These are phyloP conservation scores for Aurifilum marmelostoma DNA, from an alignment of 2,329 filamentous ascomycete genomes.

Conservation along the genomic window DNA sequence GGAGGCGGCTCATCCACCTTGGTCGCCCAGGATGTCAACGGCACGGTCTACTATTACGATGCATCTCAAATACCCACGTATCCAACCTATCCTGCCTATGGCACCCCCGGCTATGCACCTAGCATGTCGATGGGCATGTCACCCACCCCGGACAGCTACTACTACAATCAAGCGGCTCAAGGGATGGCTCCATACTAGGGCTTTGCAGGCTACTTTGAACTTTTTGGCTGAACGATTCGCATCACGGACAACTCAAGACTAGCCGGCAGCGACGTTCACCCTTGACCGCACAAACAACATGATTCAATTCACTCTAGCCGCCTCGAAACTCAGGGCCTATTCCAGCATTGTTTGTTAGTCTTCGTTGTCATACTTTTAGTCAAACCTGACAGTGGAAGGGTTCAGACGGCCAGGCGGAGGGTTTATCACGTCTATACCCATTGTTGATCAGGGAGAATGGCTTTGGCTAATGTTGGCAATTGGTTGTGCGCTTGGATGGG, in stretches of 20 bases:
- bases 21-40: constrained; percentile 86
- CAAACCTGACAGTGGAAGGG: neutral
- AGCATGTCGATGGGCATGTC: constrained; percentile 73
- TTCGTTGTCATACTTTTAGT: neutral
- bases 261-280: neutral
- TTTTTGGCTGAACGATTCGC: neutral
- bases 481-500: neutral
- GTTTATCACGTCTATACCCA: neutral
- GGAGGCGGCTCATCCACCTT: constrained; percentile 59
- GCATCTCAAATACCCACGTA: constrained; percentile 69
- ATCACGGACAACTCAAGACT: neutral
- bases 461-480: neutral
- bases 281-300: neutral
- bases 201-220: constrained; percentile 33
- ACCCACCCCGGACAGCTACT: constrained; percentile 69
- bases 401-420: too few species aligned
- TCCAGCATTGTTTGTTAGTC: too few species aligned
- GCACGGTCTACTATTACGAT: constrained; percentile 95
- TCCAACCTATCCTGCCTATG: constrained; percentile 51
- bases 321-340: neutral
- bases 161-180: constrained; percentile 62
- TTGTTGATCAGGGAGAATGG: neutral
- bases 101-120: constrained; percentile 44
- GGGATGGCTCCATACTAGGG: constrained; percentile 65
- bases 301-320: neutral